These are phyloP conservation scores for Perkinsus chesapeaki DNA, from an alignment of 169 alveolate species.

Conservation along the genomic window DNA sequence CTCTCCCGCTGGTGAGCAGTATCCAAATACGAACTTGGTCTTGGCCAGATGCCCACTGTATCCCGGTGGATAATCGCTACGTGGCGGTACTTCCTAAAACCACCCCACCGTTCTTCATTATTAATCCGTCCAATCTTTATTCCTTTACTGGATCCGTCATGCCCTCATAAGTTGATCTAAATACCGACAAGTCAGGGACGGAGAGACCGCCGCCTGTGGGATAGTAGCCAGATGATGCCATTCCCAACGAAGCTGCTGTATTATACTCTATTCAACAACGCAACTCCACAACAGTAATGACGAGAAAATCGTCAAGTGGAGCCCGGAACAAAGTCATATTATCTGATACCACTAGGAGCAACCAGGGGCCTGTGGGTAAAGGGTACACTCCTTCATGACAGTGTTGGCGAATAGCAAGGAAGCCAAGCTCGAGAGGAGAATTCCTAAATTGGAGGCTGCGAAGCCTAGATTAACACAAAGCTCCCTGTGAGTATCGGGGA, in stretches of 20 bases:
- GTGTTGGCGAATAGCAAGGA: not conserved
- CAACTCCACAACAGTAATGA: not conserved
- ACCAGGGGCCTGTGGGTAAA: not conserved
- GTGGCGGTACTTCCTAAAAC: not conserved
- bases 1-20: not conserved
- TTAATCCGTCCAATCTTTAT: not conserved
- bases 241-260: not conserved
- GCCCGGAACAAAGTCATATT: not conserved
- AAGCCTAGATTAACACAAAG: constrained; percentile 2
- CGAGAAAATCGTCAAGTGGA: not conserved
- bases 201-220: not conserved
- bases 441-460: not conserved
- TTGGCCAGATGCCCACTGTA: not conserved
- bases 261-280: not conserved
- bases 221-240: not conserved
- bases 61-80: not conserved
- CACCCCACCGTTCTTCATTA: not conserved
- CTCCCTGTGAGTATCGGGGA: not conserved
- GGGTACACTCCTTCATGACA: not conserved
- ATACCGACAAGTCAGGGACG: not conserved
- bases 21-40: not conserved
- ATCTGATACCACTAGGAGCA: not conserved
- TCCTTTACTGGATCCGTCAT: not conserved
- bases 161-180: not conserved
- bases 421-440: not conserved